These are phyloP conservation scores for Arthrobotrys musiformis DNA, from an alignment of 2,329 filamentous ascomycete genomes.

Conservation along the genomic window DNA sequence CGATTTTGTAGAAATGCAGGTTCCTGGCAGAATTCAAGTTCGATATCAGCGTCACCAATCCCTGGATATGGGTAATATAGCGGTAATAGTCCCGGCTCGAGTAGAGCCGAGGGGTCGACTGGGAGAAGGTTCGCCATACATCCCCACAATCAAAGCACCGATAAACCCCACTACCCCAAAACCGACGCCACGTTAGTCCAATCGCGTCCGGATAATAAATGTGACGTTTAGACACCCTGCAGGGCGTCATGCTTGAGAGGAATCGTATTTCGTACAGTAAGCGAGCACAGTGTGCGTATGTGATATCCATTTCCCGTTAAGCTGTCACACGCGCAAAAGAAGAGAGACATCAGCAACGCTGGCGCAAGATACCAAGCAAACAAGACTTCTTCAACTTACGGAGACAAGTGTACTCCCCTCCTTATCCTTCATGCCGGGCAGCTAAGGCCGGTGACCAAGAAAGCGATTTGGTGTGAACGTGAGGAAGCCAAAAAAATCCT, in stretches of 20 bases:
- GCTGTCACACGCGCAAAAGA: conserved; percentile 62
- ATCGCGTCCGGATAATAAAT: conserved; percentile 57
- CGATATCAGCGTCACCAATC: conserved; percentile 27
- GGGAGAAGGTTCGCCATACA: conserved; percentile 74
- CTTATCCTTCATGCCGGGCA: conserved; percentile 52
- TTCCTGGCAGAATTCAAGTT: conserved; percentile 52
- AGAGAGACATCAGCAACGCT: conserved; percentile 60
- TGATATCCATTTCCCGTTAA: conserved; percentile 91
- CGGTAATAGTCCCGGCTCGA: conserved; percentile 71
- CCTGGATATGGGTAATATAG: neutral
- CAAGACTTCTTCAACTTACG: conserved; percentile 36
- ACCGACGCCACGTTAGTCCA: conserved; percentile 13
- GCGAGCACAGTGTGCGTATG: conserved; percentile 86
- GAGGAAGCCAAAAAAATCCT: conserved; percentile 57
- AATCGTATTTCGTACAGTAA: conserved; percentile 71
- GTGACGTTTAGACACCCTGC: conserved; percentile 9
- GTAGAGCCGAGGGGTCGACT: conserved; percentile 76
- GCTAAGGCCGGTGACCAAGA: conserved; percentile 18
- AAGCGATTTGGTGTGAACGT: conserved; percentile 21
- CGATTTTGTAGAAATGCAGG: conserved; percentile 96
- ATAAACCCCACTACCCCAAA: conserved; percentile 50
- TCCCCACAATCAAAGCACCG: conserved; percentile 58
- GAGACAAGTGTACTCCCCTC: conserved; percentile 45
- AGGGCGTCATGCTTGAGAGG: conserved; percentile 30
- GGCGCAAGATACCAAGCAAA: conserved; percentile 14